phyloP scores from a whole-genome alignment of 371 early-diverging fungal species.

The Cokeromyces recurvatus region DNA sequence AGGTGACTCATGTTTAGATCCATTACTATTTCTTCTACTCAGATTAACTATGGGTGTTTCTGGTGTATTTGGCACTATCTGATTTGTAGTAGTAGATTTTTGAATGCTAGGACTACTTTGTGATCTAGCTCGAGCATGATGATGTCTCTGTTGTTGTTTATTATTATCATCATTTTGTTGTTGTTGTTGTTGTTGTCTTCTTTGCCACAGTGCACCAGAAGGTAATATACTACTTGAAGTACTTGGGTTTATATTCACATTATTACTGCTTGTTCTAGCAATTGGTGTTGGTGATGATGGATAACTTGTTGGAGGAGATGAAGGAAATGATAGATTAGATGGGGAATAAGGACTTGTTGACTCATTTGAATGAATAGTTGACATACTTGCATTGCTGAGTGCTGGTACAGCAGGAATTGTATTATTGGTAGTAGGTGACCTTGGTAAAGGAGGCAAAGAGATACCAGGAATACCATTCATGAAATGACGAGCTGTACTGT shows the following conservation, averaged over 20 bases:
- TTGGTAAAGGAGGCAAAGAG: conserved; percentile 48
- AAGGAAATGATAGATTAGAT: conserved; percentile 22
- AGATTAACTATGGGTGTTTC: conserved; percentile 6
- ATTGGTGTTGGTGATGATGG: conserved; percentile 38
- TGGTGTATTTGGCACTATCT: not conserved
- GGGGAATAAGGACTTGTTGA: not conserved
- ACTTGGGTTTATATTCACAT: not conserved
- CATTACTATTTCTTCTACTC: conserved; percentile 6
- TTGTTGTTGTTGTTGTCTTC: conserved; percentile 12
- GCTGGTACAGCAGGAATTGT: not conserved
- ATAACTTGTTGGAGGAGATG: conserved; percentile 45
- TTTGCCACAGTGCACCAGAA: conserved; percentile 20
- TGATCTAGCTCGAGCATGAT: conserved; percentile 46
- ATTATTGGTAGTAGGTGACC: conserved; percentile 20
- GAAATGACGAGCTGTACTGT: conserved; percentile 9
- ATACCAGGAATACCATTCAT: conserved; percentile 25
- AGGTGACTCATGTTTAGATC: not conserved
- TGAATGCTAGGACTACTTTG: conserved; percentile 58
- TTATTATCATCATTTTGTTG: not conserved
- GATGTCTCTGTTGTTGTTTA: not conserved
- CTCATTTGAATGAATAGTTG: conserved; percentile 8
- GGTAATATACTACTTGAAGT: conserved; percentile 1
- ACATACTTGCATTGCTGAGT: conserved; percentile 7
- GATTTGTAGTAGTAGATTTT: not conserved
- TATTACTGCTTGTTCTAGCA: conserved; percentile 8